Evolutionary conservation across 371 early-diverging fungal species (phyloP).

Genomic region (Mucor ambiguus): DNA sequence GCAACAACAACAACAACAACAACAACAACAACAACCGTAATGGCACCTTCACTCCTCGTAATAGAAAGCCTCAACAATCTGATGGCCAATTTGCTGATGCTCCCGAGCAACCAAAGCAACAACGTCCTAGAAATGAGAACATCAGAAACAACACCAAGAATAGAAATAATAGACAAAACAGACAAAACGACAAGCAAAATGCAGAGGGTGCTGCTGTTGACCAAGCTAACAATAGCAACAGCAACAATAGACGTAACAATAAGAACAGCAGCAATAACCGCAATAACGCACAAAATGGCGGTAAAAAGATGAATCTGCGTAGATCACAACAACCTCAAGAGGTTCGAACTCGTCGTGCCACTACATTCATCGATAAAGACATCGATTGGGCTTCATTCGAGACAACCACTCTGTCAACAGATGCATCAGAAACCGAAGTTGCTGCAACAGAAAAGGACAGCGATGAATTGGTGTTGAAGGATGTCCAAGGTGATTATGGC

Average conservation of each 20-base stretch:
- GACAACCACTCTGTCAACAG: not conserved
- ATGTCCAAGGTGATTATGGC: slow-evolving; percentile 37
- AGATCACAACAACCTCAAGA: slow-evolving; percentile 21
- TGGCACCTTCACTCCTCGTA: slow-evolving; percentile 17
- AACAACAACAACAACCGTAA: slow-evolving; percentile 22
- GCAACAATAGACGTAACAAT: slow-evolving; percentile 9
- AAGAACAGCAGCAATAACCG: slow-evolving; percentile 12
- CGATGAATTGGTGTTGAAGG: slow-evolving; percentile 20
- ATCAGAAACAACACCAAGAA: not conserved
- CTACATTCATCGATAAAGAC: slow-evolving; percentile 48
- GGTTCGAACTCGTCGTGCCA: slow-evolving; percentile 35
- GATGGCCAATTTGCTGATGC: slow-evolving; percentile 37
- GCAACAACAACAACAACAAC: slow-evolving; percentile 10
- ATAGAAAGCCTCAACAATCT: slow-evolving; percentile 7
- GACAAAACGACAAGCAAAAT: not conserved
- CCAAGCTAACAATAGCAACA: slow-evolving; percentile 16
- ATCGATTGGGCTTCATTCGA: slow-evolving; percentile 45
- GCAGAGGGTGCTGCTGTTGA: not conserved
- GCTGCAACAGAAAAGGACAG: slow-evolving; percentile 17
- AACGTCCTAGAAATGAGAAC: slow-evolving; percentile 8
- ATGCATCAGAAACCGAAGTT: not conserved
- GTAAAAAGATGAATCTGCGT: slow-evolving; percentile 3
- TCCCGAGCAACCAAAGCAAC: slow-evolving; percentile 7
- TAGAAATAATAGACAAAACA: not conserved
- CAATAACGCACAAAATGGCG: slow-evolving; percentile 14